These are phyloP conservation scores for Aleurites moluccanus DNA, from an alignment of 441 rosid genomes.

Conservation along the genomic window DNA sequence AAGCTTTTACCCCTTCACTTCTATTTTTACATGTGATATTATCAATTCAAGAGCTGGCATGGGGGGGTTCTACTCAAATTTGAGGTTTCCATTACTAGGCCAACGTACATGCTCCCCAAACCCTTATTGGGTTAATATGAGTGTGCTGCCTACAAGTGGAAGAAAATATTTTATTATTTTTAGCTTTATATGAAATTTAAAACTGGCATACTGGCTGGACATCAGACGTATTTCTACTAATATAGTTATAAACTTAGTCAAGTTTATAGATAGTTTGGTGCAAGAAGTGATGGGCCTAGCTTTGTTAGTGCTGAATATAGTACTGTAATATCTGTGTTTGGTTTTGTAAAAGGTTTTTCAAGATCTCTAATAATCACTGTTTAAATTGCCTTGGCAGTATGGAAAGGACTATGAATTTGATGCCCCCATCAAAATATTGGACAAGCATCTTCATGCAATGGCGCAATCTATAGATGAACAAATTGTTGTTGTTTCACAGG, in stretches of 20 bases:
- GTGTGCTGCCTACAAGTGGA: background rate
- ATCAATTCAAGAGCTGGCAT: background rate
- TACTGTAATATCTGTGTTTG: background rate
- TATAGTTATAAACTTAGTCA: background rate
- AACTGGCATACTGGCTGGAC: background rate
- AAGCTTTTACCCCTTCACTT: background rate
- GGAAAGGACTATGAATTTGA: slow-evolving; percentile 90
- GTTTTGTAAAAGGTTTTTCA: background rate
- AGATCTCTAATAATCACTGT: background rate
- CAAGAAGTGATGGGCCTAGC: background rate
- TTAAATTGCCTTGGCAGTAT: slow-evolving; percentile 43
- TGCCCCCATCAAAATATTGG: slow-evolving; percentile 90
- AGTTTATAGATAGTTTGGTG: background rate
- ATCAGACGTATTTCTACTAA: background rate
- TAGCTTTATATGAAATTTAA: background rate
- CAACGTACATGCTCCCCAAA: too few species aligned
- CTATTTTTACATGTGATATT: background rate
- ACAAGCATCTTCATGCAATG: slow-evolving; percentile 80
- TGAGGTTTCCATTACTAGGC: background rate
- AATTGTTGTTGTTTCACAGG: slow-evolving; percentile 93
- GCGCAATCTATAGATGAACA: slow-evolving; percentile 82
- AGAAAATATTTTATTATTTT: background rate
- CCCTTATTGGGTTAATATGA: too few species aligned
- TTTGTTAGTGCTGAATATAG: background rate
- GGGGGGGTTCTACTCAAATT: background rate